A percentile compares a stretch with the other conserved stretches of the same genome.
Evolutionary conservation across 1,284 basidiomycete genomes (phyloP).

Genomic region (Amylostereum areolatum): DNA sequence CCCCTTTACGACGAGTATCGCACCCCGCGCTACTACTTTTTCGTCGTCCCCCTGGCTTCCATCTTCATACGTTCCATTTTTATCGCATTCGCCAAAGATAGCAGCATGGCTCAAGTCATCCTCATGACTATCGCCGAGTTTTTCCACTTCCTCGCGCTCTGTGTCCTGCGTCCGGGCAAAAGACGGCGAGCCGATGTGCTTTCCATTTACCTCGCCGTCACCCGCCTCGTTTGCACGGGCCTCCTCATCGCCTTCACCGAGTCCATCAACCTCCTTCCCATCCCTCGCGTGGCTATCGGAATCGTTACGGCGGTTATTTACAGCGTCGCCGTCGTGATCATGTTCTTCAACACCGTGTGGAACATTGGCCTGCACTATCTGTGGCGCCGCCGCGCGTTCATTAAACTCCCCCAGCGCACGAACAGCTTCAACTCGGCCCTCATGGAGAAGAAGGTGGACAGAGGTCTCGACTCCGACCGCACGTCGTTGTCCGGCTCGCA

Average conservation of each 20-base stretch:
- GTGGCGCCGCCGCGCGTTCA: conserved; percentile 7
- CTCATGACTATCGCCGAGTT: conserved; percentile 67
- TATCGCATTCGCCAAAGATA: conserved; percentile 62
- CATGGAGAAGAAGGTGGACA: conserved; percentile 7
- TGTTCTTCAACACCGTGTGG: conserved; percentile 53
- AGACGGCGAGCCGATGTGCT: conserved; percentile 58
- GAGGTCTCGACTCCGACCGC: neutral
- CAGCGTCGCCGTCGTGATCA: conserved; percentile 51
- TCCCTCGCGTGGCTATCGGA: conserved; percentile 73
- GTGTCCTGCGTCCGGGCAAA: conserved; percentile 51
- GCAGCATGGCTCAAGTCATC: conserved; percentile 69
- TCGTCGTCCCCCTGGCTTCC: conserved; percentile 48
- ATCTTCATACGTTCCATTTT: conserved; percentile 64
- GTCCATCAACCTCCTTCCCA: conserved; percentile 52
- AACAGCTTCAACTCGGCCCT: neutral
- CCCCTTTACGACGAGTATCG: conserved; percentile 57
- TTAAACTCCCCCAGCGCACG: conserved; percentile 17
- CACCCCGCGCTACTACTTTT: conserved; percentile 49
- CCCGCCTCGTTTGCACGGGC: conserved; percentile 58
- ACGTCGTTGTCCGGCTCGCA: neutral
- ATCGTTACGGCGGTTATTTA: conserved; percentile 57
- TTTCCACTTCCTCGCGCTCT: conserved; percentile 46
- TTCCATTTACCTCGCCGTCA: conserved; percentile 54
- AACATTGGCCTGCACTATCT: conserved; percentile 31
- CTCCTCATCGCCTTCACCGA: conserved; percentile 66